Evolutionary conservation across 345 rosid species (phyloP).

Genomic region (Anacardium occidentale): DNA sequence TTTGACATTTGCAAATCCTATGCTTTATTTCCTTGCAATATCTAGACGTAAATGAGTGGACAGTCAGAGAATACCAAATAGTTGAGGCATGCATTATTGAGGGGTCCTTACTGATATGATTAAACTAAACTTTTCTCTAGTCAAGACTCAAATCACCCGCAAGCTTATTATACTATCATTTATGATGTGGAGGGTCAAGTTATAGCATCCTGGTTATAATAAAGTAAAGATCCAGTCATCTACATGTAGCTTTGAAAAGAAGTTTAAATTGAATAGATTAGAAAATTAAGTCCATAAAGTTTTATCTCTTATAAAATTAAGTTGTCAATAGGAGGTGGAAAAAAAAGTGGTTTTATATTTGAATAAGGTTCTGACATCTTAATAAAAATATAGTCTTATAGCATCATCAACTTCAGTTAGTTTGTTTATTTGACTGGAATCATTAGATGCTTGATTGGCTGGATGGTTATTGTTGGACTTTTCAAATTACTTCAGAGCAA

Average conservation of each 20-base stretch:
- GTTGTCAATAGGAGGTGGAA: slow-evolving; percentile 24
- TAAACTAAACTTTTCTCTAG: slow-evolving; percentile 30
- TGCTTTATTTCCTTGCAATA: slow-evolving; percentile 5
- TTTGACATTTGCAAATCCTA: slow-evolving; percentile 9
- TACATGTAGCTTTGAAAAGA: slow-evolving; percentile 17
- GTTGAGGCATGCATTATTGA: slow-evolving; percentile 23
- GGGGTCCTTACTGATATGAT: slow-evolving; percentile 25
- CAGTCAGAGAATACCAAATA: slow-evolving; percentile 26
- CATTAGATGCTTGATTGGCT: slow-evolving; percentile 11
- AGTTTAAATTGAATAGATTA: slow-evolving; percentile 13
- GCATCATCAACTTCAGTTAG: slow-evolving; percentile 15
- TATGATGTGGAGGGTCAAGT: slow-evolving; percentile 30
- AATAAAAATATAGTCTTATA: slow-evolving; percentile 11
- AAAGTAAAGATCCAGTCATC: slow-evolving; percentile 23
- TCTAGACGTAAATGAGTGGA: slow-evolving; percentile 23
- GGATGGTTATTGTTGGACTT: slow-evolving; percentile 5
- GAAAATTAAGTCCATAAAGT: slow-evolving; percentile 19
- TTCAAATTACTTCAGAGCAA: slow-evolving; percentile 16
- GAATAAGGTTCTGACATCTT: slow-evolving; percentile 26
- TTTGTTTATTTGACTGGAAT: slow-evolving; percentile 3
- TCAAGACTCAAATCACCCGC: slow-evolving; percentile 39
- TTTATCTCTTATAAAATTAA: slow-evolving; percentile 23
- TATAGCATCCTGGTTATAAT: slow-evolving; percentile 21
- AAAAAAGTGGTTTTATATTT: slow-evolving; percentile 18
- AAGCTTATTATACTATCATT: slow-evolving; percentile 23